Conservation (phyloP, 306 rosid genomes). For the Acmispon strigosus region DNA sequence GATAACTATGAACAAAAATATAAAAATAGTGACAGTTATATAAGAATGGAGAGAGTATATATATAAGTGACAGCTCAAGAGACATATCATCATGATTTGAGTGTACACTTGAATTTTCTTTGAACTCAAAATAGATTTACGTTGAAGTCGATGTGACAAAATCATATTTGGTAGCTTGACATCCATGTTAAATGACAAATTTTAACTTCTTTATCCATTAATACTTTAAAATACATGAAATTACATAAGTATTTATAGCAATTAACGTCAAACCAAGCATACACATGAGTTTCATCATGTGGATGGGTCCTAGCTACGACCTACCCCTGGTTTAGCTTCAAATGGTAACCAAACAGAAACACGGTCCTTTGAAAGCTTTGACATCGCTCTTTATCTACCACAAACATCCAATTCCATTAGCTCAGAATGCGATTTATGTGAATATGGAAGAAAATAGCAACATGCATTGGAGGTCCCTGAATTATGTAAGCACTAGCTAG, state of each 20-base stretch:
- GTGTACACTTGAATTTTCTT: too few species aligned
- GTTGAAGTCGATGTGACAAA: too few species aligned
- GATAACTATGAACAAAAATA: too few species aligned
- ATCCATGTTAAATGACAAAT: too few species aligned
- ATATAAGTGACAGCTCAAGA: constrained; percentile 11
- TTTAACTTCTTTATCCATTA: too few species aligned
- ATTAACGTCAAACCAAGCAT: too few species aligned
- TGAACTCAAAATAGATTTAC: too few species aligned
- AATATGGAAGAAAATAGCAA: constrained; percentile 17
- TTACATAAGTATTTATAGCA: too few species aligned
- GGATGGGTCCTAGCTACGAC: constrained; percentile 21
- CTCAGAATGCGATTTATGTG: constrained; percentile 1
- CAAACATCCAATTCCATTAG: constrained; percentile 15
- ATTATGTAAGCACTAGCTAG: constrained; percentile 24
- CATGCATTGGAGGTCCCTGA: constrained; percentile 13
- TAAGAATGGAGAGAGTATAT: background rate
- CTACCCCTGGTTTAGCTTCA: constrained; percentile 27
- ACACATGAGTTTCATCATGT: constrained; percentile 23
- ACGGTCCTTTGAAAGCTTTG: constrained; percentile 14
- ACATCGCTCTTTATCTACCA: constrained; percentile 16
- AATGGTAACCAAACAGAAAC: constrained; percentile 2
- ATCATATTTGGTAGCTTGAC: too few species aligned
- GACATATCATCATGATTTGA: constrained; percentile 20
- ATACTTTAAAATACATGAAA: too few species aligned
- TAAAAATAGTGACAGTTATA: background rate